Base-by-base conservation (phyloP, 139 green algal species). In the Picochlorum sp. region DNA sequence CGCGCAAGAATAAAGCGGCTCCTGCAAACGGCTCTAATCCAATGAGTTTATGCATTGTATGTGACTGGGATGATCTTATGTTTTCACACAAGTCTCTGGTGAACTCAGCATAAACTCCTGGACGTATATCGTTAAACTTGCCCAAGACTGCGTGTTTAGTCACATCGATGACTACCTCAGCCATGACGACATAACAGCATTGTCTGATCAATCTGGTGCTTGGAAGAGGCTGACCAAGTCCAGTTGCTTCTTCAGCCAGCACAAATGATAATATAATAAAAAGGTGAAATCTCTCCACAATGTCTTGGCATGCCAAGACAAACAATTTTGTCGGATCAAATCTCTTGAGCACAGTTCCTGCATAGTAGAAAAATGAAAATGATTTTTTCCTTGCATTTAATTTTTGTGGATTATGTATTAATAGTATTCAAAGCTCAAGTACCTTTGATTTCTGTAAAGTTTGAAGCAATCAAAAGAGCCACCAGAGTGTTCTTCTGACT, bases 361-460 rank as follows among this genome's bases (percentile, higher is more conserved):
- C n/a, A n/a, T n/a, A n/a, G n/a, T n/a, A n/a, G n/a, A n/a, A n/a
- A n/a, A n/a, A n/a, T n/a, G n/a, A n/a, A n/a, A n/a, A n/a, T n/a
- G n/a, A n/a, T n/a, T 64, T 79, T 63, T 33, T 56, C n/a, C n/a
- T n/a, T n/a, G n/a, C n/a, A n/a, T n/a, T n/a, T n/a, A n/a, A n/a
- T n/a, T n/a, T n/a, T n/a, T n/a, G n/a, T n/a, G n/a, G n/a, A 0
- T 53, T 1, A 52, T 74, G 68, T n/a, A n/a, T n/a, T n/a, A n/a
- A n/a, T n/a, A n/a, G n/a, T n/a, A n/a, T n/a, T n/a, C n/a, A n/a
- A n/a, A n/a, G n/a, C n/a, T n/a, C n/a, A n/a, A n/a, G n/a, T n/a
- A n/a, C n/a, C 84, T 60, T 96, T 96, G 59, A 96, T 83, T 63
- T 96, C 88, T 22, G 82, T 77, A 66, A 96, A 96, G 72, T 95